phyloP scores from a whole-genome alignment of 2,329 filamentous ascomycete genomes.

The Seiridium cupressi region DNA sequence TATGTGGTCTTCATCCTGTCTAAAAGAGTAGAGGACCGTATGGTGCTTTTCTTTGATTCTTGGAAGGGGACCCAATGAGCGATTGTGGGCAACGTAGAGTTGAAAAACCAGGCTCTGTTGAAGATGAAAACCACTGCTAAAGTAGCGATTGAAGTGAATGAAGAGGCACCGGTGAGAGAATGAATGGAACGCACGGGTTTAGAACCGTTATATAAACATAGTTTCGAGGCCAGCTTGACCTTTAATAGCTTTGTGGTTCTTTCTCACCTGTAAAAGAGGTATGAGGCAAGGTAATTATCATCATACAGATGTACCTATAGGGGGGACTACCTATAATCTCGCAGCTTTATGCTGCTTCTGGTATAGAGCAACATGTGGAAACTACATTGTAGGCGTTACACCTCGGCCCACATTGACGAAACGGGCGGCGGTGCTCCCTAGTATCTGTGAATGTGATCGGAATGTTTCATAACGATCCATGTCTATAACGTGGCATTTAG shows the following conservation, averaged over 20 bases:
- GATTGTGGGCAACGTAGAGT: background rate
- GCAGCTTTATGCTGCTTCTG: background rate
- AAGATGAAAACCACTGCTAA: background rate
- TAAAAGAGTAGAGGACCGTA: background rate
- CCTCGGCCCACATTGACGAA: background rate
- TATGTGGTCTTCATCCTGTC: conserved; percentile 2
- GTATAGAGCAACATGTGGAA: background rate
- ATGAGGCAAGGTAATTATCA: no score
- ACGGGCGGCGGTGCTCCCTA: background rate
- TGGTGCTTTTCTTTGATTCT: background rate
- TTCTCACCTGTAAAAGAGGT: background rate
- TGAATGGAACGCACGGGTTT: background rate
- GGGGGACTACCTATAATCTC: background rate
- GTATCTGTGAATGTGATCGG: no score
- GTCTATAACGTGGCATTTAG: no score
- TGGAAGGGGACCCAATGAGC: background rate
- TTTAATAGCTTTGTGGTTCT: background rate
- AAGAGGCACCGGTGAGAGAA: background rate
- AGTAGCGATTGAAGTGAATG: background rate
- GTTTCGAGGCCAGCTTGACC: background rate
- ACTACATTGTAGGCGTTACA: background rate
- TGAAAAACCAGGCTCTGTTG: background rate
- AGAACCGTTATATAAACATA: background rate
- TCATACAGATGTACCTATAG: background rate
- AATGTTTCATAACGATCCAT: no score